Percentiles rank a stretch among this genome's conserved stretches.
These are phyloP conservation scores for Chrysochromulina tobinii DNA, from an alignment of 78 protist genomes.

Conservation along the genomic window DNA sequence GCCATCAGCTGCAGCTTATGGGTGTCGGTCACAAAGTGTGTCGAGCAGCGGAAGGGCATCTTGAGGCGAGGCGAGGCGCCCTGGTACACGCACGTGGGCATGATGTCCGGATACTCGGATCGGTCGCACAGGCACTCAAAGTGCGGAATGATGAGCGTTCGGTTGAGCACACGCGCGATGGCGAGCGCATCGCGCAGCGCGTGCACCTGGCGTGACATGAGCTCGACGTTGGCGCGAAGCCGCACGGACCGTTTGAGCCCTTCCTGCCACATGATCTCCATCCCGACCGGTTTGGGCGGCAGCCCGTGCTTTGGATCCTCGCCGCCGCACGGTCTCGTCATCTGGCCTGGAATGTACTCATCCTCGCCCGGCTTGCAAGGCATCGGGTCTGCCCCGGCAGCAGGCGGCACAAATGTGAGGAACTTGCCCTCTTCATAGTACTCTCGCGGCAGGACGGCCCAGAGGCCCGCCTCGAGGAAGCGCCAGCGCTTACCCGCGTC, in stretches of 20 bases:
- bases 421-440: not conserved
- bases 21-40: not conserved
- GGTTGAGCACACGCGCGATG: conserved; percentile 10
- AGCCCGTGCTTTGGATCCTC: not conserved
- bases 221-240: not conserved
- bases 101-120: not conserved
- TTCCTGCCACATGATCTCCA: not conserved
- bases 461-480: not conserved
- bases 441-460: not conserved
- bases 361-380: not conserved
- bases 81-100: not conserved
- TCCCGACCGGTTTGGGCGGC: not conserved
- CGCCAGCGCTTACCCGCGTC: not conserved
- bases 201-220: not conserved
- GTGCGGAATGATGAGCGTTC: not conserved
- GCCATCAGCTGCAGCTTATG: conserved; percentile 3
- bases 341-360: not conserved
- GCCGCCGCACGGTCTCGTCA: not conserved
- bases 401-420: not conserved
- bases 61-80: not conserved
- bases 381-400: not conserved
- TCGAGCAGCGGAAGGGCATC: not conserved
- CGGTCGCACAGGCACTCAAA: not conserved
- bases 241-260: not conserved
- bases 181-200: conserved; percentile 20